phyloP scores from a whole-genome alignment of 2,329 filamentous ascomycete genomes.

The Pyrenochaeta sp. region DNA sequence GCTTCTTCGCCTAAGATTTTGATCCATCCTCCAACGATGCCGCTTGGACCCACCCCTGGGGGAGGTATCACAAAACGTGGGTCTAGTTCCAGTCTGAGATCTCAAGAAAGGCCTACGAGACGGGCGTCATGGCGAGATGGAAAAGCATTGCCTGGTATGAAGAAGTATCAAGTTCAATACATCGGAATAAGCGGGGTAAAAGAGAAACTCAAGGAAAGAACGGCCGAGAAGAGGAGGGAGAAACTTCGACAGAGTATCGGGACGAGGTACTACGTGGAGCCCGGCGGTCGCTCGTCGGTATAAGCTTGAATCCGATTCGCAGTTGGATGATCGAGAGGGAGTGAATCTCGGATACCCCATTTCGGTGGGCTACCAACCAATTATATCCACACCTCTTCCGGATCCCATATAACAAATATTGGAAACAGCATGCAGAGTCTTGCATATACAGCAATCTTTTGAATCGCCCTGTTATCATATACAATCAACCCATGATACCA shows the following conservation, averaged over 20 bases:
- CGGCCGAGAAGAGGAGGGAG: slow-evolving; percentile 60
- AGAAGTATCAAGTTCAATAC: slow-evolving; percentile 58
- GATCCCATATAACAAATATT: too few relatives aligned
- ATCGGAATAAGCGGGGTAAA: slow-evolving; percentile 59
- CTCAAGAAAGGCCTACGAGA: slow-evolving; percentile 13
- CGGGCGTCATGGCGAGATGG: slow-evolving; percentile 38
- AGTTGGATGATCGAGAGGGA: slow-evolving; percentile 5
- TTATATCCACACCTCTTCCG: too few relatives aligned
- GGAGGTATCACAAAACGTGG: slow-evolving; percentile 35
- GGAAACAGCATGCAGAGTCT: too few relatives aligned
- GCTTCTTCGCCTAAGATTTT: slow-evolving; percentile 32
- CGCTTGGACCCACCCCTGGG: slow-evolving; percentile 19
- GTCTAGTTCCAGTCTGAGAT: slow-evolving; percentile 26
- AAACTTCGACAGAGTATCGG: slow-evolving; percentile 64
- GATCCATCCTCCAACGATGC: slow-evolving; percentile 34
- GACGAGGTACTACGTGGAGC: slow-evolving; percentile 48
- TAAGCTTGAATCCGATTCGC: too few relatives aligned
- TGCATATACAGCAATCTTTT: too few relatives aligned
- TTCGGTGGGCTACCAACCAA: too few relatives aligned
- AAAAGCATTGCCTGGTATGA: slow-evolving; percentile 50
- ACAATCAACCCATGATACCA: too few relatives aligned
- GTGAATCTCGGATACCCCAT: too few relatives aligned
- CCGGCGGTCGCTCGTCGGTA: too few relatives aligned
- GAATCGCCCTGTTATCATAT: too few relatives aligned
- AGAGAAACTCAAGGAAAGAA: slow-evolving; percentile 55